Evolutionary conservation across 225 moss, liverwort and hornwort species (phyloP), one percentile per base, ranked within the genome.

Genomic region (Bryum argenteum): DNA sequence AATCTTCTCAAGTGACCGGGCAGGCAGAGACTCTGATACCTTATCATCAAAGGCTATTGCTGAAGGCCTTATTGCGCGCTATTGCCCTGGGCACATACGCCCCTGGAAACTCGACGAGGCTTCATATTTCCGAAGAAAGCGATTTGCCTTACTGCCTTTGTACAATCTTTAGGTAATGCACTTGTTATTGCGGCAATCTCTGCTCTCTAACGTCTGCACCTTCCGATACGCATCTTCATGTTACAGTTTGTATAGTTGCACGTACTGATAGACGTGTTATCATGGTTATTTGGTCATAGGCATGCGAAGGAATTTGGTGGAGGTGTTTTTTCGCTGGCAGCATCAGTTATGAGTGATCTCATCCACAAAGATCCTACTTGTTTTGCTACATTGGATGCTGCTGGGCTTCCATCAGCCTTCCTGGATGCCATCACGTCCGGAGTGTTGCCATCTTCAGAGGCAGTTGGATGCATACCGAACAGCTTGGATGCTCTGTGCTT

Each of bases 311-410:
- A 98, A 76, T 98, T 98, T 83, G 97, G 97, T 65, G 97, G 97
- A 50, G 97, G 94, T 13, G 97, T 98, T 18, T 98, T 98, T 66
- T 88, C 97, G 11, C 79, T 98, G 77, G 97, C 92, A 37, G 97
- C 97, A 77, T 98, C 97, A 55, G 94, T 98, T 28, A 94, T 98
- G 97, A 98, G 97, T 82, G 97, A 94, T 74, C 87, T 98, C 65
- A 92, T 98, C 53, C 97, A 94, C 71, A 98, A 98, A 80, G 97
- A 98, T 70, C 97, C 97, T 18, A 98, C 97, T 41, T 98, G 97
- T 83, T 98, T 92, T 63, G 57, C 94, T 10, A 85, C 92, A 43
- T 89, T 98, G 23, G 92, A 98, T 82, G 77, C 89, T 11, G 82
- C 92, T 45, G 97, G 94, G 43, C 84, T 98, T 66, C 94, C 94